phyloP scores from a whole-genome alignment of 2,329 filamentous ascomycete species.

The Byssoonygena ceratinophila region DNA sequence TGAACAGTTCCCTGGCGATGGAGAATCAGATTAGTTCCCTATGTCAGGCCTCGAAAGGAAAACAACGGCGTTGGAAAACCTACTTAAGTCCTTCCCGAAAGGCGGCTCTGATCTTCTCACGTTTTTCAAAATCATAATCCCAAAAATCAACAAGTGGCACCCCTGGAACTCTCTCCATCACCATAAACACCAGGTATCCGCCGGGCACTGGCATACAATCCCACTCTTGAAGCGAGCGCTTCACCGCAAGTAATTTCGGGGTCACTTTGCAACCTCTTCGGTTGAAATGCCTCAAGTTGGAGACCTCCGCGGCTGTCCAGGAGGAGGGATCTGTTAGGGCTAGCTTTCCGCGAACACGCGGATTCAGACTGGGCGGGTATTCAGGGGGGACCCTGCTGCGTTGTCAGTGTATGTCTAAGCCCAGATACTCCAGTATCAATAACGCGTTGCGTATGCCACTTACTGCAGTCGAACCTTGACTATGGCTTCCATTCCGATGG shows the following conservation, averaged over 20 bases:
- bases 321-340: neutral
- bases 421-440: neutral
- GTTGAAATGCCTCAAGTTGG: neutral
- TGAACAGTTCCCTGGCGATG: too few relatives aligned
- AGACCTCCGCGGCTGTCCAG: neutral
- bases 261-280: slow-evolving; percentile 2
- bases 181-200: slow-evolving; percentile 9
- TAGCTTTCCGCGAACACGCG: neutral
- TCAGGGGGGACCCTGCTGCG: neutral
- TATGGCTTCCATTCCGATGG: slow-evolving; percentile 1
- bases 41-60: too few relatives aligned
- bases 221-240: neutral
- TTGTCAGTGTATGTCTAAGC: neutral
- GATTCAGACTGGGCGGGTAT: neutral
- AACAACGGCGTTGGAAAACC: too few relatives aligned
- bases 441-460: neutral
- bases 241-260: neutral
- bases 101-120: slow-evolving; percentile 6
- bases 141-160: slow-evolving; percentile 3
- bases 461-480: slow-evolving; percentile 10
- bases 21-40: too few relatives aligned
- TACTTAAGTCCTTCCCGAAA: too few relatives aligned
- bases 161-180: slow-evolving; percentile 14
- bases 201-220: slow-evolving; percentile 4
- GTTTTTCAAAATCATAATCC: neutral